Percentiles rank a stretch among this genome's conserved stretches.
Evolutionary conservation across 768 basidiomycete genomes (phyloP).

Genomic region (button mushroom (Agaricus bisporus)): DNA sequence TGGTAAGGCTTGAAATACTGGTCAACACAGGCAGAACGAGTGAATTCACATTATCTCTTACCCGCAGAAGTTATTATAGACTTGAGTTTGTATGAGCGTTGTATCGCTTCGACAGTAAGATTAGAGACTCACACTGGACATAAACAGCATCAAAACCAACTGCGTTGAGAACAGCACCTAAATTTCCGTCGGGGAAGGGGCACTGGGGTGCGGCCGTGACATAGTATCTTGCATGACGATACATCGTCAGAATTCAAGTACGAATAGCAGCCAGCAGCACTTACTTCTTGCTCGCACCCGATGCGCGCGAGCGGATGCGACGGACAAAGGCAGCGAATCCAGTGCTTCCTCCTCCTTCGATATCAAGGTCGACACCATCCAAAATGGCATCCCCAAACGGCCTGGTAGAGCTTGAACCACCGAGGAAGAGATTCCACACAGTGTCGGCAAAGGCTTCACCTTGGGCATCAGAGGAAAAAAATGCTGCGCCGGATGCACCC

Average conservation of each 20-base stretch:
- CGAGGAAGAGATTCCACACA: conserved; percentile 66
- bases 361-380: conserved; percentile 61
- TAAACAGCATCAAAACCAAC: conserved; percentile 62
- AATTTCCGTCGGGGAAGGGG: conserved; percentile 54
- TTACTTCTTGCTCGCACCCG: conserved; percentile 42
- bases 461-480: conserved; percentile 45
- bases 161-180: conserved; percentile 47
- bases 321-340: conserved; percentile 45
- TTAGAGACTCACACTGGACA: conserved; percentile 35
- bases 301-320: conserved; percentile 35
- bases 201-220: conserved; percentile 52
- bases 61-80: conserved; percentile 42
- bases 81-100: conserved; percentile 9
- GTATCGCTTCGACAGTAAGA: not conserved
- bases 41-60: conserved; percentile 3
- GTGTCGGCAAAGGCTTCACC: conserved; percentile 48
- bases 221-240: conserved; percentile 36
- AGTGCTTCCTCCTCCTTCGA: conserved; percentile 48
- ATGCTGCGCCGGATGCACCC: conserved; percentile 45
- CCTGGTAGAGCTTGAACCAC: conserved; percentile 47
- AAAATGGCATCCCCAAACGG: conserved; percentile 62
- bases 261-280: conserved; percentile 10
- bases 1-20: conserved; percentile 23
- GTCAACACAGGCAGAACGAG: not conserved
- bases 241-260: not conserved